Evolutionary conservation across 1,284 basidiomycete genomes (phyloP).

Genomic region (Porogramme epimiltina): DNA sequence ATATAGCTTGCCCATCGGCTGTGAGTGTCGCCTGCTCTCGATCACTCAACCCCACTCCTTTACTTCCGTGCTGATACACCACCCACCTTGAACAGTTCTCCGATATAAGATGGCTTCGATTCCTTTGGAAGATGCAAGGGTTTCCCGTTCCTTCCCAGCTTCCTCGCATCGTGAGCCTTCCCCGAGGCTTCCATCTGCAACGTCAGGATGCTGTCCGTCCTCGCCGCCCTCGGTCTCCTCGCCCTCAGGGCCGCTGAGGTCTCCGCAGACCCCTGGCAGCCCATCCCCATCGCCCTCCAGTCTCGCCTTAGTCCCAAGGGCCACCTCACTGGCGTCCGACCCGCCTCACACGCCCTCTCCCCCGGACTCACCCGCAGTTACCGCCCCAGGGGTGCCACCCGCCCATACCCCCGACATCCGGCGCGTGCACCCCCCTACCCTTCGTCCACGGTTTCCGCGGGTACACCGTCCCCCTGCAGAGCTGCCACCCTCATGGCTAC

Average conservation of each 20-base stretch:
- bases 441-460: too few relatives aligned
- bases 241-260: conserved; percentile 15
- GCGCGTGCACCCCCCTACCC: too few relatives aligned
- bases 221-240: conserved; percentile 12
- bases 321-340: conserved; percentile 14
- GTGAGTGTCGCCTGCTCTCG: too few relatives aligned
- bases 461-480: too few relatives aligned
- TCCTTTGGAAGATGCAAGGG: neutral
- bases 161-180: neutral
- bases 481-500: too few relatives aligned
- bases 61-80: too few relatives aligned
- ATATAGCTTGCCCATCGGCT: too few relatives aligned
- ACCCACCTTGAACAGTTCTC: neutral
- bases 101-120: neutral
- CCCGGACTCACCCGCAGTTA: too few relatives aligned
- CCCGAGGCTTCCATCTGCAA: neutral
- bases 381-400: too few relatives aligned
- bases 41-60: too few relatives aligned
- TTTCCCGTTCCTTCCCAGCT: neutral
- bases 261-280: conserved; percentile 9
- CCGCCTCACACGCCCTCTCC: too few relatives aligned
- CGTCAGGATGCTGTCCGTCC: conserved; percentile 11
- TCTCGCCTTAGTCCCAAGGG: conserved; percentile 33
- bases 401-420: too few relatives aligned
- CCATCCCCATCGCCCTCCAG: conserved; percentile 35